Evolutionary conservation across 257 asterid species (phyloP).

Genomic region (Scutellaria barbata): DNA sequence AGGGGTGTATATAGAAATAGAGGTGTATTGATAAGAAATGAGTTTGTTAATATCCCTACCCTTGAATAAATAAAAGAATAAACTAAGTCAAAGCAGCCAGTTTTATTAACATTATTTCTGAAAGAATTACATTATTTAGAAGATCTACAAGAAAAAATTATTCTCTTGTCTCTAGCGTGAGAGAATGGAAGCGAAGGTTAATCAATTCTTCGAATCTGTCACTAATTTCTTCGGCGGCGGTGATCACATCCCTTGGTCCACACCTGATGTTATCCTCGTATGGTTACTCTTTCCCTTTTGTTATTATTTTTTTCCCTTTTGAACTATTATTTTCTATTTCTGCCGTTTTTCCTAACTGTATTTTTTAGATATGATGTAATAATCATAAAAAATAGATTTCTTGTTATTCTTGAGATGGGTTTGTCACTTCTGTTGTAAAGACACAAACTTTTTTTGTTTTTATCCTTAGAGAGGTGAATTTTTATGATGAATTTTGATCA

Average conservation of each 20-base stretch:
- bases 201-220: constrained; percentile 62
- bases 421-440: constrained; percentile 25
- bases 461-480: background rate
- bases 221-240: constrained; percentile 70
- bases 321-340: no score
- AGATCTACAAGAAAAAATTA: constrained; percentile 3
- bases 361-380: background rate
- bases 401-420: constrained; percentile 19
- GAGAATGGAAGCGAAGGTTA: constrained; percentile 55
- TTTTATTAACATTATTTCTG: background rate
- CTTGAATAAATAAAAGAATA: no score
- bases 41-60: no score
- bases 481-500: background rate
- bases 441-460: background rate
- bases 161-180: background rate
- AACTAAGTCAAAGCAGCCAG: no score
- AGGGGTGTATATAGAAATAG: no score
- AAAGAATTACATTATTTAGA: constrained; percentile 7
- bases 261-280: constrained; percentile 60
- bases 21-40: no score
- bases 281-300: constrained; percentile 17
- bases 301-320: background rate
- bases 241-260: constrained; percentile 68
- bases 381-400: background rate
- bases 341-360: background rate